Evolutionary conservation across 306 rosid genomes (phyloP).

Genomic region (Rosa multiflora): DNA sequence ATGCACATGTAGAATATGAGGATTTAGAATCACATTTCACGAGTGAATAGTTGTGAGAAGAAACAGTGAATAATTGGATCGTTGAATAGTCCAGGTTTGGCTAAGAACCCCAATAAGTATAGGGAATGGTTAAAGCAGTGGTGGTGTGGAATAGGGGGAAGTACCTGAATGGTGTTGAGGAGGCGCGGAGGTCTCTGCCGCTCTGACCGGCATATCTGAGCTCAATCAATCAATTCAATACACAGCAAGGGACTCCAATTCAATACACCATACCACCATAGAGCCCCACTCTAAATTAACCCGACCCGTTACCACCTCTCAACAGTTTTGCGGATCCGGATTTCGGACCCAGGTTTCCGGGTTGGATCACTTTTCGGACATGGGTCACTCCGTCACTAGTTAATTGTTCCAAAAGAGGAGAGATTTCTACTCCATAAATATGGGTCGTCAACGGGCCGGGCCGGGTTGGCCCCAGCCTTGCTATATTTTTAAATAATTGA

Average conservation of each 20-base stretch:
- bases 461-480: no score
- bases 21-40: slow-evolving; percentile 2
- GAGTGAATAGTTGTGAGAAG: not conserved
- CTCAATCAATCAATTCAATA: no score
- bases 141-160: not conserved
- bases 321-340: not conserved
- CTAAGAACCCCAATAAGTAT: slow-evolving; percentile 11
- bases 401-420: no score
- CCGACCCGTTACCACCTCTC: slow-evolving; percentile 5
- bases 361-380: no score
- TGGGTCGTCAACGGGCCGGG: no score
- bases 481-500: no score
- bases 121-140: no score
- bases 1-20: no score
- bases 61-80: not conserved
- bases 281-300: not conserved
- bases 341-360: no score
- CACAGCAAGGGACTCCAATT: not conserved
- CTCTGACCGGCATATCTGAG: slow-evolving; percentile 76
- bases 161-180: slow-evolving; percentile 71
- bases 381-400: no score
- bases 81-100: not conserved
- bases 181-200: slow-evolving; percentile 63
- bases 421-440: no score
- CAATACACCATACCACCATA: not conserved